Evolutionary conservation across 164 flowering plant genomes (phyloP).

Genomic region (Vitis rotundifolia): DNA sequence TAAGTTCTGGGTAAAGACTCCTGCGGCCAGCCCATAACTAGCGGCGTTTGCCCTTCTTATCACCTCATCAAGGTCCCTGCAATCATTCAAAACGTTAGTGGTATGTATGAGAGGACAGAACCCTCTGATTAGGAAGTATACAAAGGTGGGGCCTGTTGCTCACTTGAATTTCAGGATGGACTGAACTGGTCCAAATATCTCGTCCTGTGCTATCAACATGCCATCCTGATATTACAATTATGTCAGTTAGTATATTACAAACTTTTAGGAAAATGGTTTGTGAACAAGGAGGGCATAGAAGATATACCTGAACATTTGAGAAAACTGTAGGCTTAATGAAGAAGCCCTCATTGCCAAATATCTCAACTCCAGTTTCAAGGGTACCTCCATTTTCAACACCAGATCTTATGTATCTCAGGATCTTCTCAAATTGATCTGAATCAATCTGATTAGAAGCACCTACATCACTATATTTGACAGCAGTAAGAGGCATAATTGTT

Average conservation of each 20-base stretch:
- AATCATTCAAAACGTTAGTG: not conserved
- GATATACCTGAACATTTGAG: constrained; percentile 59
- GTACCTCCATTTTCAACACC: constrained; percentile 61
- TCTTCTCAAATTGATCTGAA: constrained; percentile 55
- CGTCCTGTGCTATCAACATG: constrained; percentile 66
- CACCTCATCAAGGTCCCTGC: constrained; percentile 54
- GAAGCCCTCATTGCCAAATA: constrained; percentile 51
- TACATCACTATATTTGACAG: too few relatives aligned
- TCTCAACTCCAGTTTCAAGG: constrained; percentile 66
- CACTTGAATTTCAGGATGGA: constrained; percentile 65
- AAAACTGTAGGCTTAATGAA: constrained; percentile 70
- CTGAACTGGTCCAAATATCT: constrained; percentile 80
- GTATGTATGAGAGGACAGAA: too few relatives aligned
- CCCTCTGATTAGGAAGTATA: not conserved
- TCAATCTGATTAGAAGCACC: constrained; percentile 36
- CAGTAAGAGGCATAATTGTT: too few relatives aligned
- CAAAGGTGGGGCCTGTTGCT: constrained; percentile 10
- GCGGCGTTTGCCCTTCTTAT: constrained; percentile 42
- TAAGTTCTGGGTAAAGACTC: constrained; percentile 55
- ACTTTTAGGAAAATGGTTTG: not conserved
- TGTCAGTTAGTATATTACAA: not conserved
- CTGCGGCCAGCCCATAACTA: constrained; percentile 56
- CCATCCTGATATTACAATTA: constrained; percentile 43
- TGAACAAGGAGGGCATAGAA: not conserved
- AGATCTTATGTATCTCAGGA: constrained; percentile 45